Conservation (phyloP, 345 rosid species). For the Syzygium aromaticum region DNA sequence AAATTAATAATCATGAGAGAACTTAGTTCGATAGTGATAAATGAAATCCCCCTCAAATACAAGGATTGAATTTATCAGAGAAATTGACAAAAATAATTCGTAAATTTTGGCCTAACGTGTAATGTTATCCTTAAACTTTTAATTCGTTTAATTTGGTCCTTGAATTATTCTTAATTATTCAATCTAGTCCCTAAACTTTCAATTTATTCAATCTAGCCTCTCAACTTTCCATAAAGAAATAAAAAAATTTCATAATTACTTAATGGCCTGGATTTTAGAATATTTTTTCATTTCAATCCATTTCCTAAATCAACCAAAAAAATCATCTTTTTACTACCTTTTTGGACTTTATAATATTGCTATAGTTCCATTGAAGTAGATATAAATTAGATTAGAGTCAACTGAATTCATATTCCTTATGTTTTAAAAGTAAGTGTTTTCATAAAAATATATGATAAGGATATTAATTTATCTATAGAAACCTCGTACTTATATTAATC, state of each 20-base stretch:
- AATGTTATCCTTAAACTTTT: background rate
- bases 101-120: background rate
- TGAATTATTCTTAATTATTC: background rate
- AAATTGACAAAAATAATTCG: background rate
- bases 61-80: background rate
- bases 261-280: background rate
- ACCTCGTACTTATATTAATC: background rate
- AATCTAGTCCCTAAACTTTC: background rate
- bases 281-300: background rate
- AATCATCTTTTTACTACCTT: background rate
- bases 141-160: fast-evolving
- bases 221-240: too few relatives aligned
- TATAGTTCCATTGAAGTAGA: background rate
- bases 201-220: too few relatives aligned
- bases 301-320: background rate
- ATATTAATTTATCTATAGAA: background rate
- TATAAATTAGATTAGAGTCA: background rate
- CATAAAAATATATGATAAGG: background rate
- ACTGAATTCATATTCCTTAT: background rate
- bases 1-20: background rate
- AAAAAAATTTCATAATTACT: background rate
- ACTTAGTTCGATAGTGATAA: background rate
- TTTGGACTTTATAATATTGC: background rate
- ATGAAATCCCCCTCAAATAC: background rate
- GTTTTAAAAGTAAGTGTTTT: background rate